Evolutionary conservation across 345 rosid species (phyloP), one percentile per base, ranked within the genome.

Genomic region (Lumnitzera racemosa): DNA sequence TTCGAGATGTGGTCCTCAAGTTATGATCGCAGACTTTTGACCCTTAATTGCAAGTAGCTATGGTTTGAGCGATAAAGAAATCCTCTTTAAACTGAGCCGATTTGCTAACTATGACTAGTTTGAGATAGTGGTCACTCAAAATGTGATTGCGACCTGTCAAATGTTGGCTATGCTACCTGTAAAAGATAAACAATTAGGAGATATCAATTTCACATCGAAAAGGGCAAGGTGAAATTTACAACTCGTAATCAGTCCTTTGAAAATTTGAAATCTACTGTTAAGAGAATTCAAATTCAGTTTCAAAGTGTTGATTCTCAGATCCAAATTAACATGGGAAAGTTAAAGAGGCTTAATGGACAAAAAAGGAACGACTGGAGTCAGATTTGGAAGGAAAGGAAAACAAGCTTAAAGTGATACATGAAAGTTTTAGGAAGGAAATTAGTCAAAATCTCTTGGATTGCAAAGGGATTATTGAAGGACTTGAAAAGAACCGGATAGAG

Each of bases 331-430:
- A 66, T 78, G 68, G 84, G 67, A 69, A 86, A 83, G 81, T 68
- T 83, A 65, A 70, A 79, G 55, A 75, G 65, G 72, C 55, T 78
- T 63, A 58, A 81, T 67, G 88, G 81, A 72, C 74, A 80, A 48
- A 95, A 86, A 78, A 78, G 96, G 70, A 85, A 75, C 78, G 72
- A 43, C 70, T 86, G 24, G 98, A 90, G 71, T 72, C 80, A 71
- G 83, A 70, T 74, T 82, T 90, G 57, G 86, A 80, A 92, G 97
- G 81, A 72, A 85, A 84, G 80, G 78, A 80, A 72, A 87, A 89
- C 64, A 83, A 79, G 63, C 69, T 94, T 65, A 82, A 75, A 70
- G 51, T 68, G 76, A 83, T 90, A 62, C 81, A 84, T 50, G 83
- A 80, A 51, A 86, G 82, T 60, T 84, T 88, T 68, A 86, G 72